Evolutionary conservation across 768 basidiomycete genomes (phyloP), one percentile per base, ranked within the genome.

Genomic region (Leccinum sublutescens): DNA sequence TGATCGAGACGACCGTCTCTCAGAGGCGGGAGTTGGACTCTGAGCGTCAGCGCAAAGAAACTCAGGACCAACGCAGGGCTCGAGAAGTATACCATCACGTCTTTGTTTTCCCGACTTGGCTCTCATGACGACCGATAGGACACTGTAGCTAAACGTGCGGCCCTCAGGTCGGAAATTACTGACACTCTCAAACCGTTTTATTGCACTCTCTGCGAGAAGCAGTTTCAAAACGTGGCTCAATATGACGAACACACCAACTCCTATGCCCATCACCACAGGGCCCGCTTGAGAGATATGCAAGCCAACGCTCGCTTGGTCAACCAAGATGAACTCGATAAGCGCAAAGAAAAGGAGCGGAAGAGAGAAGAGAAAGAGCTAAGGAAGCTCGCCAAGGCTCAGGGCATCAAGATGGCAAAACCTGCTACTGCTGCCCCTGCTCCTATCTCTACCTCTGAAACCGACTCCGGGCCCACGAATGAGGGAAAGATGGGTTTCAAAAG

Each of bases 211-310:
- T 94, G 92, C 76, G 90, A 92, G 61, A 93, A 93, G 70, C 92
- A 94, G 70, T 93, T 93, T 76, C 82, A 86, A 71, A 93, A 82
- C 52, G 89, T 93, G 19, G 85, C 89, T 0, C 91, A 92, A 67
- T 94, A 90, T 65, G 92, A 93, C 63, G 92, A 93, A 67, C 92
- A 94, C 72, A 90, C 89, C 55, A 93, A 93, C 67, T 92, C 92
- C 7, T 93, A 92, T 64, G 89, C 90, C 0, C 91, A 93, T 67
- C 89, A 91, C 65, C 91, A 92, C 76, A 92, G 89, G 74, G 87
- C 87, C 36, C 87, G 92, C 52, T 82, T 86, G 70, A 86, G 78
- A 64, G 91, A 93, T 64, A 89, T 93, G 89, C 88, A 91, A 75
- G 84, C 85, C 29, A 85, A 85, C 52, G 82, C 82, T 52, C 85